Evolutionary conservation across 2,329 filamentous ascomycete genomes (phyloP), one percentile per base, ranked within the genome.

Genomic region (Cytospora chrysosperma): DNA sequence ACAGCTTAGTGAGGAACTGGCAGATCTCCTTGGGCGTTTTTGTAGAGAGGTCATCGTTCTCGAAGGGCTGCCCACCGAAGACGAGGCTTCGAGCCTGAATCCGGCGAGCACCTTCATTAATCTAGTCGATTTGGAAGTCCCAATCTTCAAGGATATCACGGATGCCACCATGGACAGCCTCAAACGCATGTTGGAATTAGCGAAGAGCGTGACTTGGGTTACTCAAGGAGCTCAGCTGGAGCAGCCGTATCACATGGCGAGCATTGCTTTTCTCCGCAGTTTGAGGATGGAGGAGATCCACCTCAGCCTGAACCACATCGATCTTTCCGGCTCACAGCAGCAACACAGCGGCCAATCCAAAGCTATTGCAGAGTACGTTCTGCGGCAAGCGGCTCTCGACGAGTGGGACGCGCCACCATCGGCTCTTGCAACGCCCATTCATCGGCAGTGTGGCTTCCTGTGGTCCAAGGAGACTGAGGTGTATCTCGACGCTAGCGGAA

Each of bases 381-480:
- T 69, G 12, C 65, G 63, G 9, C 62, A 68, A 1, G 61, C 63
- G 15, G 53, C 65, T 27, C 65, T 62, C 54, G 49, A 58, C 4
- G 50, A 59, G 19, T 65, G 68, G 63, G 51, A 63, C 27, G 28
- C 28, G 28, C 28, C 28, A 30, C 28, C 28, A 30, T 30, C 28
- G 28, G 28, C 28, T 30, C 28, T 30, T 30, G 28, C 28, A 30
- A 30, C 28, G 28, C 28, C 28, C 28, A 30, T 30, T 9, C 28
- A 30, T 30, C 28, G 28, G 28, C 52, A 55, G 37, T 19, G 43
- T 17, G 21, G 61, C 3, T 43, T 74, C 0, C 55, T 74, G 3
- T 75, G 73, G 72, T 69, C 67, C 5, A 67, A 67, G 1, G 73
- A 75, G 57, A 69, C 67, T 2, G 73, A 76, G 50, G 27, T 72